Percentiles rank a stretch among this genome's conserved stretches.
Evolutionary conservation across 2,329 filamentous ascomycete genomes (phyloP).

Genomic region (Westerdykella sp.): DNA sequence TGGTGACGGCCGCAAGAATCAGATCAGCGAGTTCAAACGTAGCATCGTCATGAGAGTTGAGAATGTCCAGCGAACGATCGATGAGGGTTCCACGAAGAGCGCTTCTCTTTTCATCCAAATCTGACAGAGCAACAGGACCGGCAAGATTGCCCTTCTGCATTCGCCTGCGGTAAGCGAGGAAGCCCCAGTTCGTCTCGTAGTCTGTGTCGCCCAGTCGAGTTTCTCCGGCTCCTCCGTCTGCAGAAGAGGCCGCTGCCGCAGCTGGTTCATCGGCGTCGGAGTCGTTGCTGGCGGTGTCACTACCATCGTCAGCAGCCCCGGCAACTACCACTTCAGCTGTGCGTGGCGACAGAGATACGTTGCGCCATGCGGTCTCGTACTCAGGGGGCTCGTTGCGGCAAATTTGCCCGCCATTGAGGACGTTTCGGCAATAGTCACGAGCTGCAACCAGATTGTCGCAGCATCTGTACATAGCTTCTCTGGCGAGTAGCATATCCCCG

Average conservation of each 20-base stretch:
- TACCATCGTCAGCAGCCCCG: slow-evolving; percentile 23
- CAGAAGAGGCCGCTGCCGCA: neutral
- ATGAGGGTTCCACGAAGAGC: slow-evolving; percentile 72
- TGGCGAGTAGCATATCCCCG: slow-evolving; percentile 55
- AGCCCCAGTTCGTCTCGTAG: slow-evolving; percentile 11
- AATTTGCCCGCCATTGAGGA: slow-evolving; percentile 52
- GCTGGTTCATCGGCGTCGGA: slow-evolving; percentile 25
- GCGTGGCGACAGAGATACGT: slow-evolving; percentile 25
- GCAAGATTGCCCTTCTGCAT: slow-evolving; percentile 28
- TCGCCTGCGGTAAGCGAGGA: slow-evolving; percentile 30
- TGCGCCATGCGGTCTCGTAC: slow-evolving; percentile 29
- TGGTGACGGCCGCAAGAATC: slow-evolving; percentile 64
- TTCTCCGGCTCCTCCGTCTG: neutral
- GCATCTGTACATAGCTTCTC: slow-evolving; percentile 77
- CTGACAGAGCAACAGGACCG: slow-evolving; percentile 60
- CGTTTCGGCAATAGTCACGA: slow-evolving; percentile 67
- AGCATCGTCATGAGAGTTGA: slow-evolving; percentile 78
- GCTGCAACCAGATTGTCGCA: slow-evolving; percentile 59
- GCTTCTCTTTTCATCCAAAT: slow-evolving; percentile 68
- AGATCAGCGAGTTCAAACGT: slow-evolving; percentile 89
- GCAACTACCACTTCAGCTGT: slow-evolving; percentile 31
- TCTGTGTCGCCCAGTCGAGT: neutral
- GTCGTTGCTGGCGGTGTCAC: slow-evolving; percentile 21
- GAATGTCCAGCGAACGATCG: slow-evolving; percentile 82
- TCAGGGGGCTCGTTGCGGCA: slow-evolving; percentile 61